These are phyloP conservation scores for Penicillium bialowiezense DNA, from an alignment of 495 filamentous ascomycete genomes.

Conservation along the genomic window DNA sequence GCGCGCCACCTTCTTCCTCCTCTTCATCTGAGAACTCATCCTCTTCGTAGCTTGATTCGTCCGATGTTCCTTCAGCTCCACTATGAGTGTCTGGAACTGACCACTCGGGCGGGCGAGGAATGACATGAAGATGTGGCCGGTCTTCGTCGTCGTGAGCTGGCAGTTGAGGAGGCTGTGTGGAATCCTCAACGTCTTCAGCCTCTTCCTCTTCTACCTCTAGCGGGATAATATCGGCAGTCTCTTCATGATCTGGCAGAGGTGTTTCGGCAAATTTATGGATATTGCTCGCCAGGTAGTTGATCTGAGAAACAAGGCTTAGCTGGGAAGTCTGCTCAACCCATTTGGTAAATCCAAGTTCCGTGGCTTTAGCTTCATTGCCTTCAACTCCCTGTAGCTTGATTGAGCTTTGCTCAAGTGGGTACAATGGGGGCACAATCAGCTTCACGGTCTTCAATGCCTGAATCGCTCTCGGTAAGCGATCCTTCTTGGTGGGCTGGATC, in stretches of 20 bases:
- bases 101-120: conserved; percentile 86
- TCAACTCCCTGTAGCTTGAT: conserved; percentile 64
- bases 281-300: conserved; percentile 77
- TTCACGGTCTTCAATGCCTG: conserved; percentile 62
- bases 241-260: conserved; percentile 24
- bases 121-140: conserved; percentile 67
- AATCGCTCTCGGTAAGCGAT: conserved; percentile 60
- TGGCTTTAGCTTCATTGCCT: conserved; percentile 53
- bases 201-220: background rate
- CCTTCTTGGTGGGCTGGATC: conserved; percentile 62
- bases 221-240: background rate
- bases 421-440: conserved; percentile 68
- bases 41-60: conserved; percentile 34
- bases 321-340: conserved; percentile 56
- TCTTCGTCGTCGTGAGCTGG: conserved; percentile 30
- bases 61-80: conserved; percentile 30
- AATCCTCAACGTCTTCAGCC: conserved; percentile 1
- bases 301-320: conserved; percentile 65
- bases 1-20: conserved; percentile 45
- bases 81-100: conserved; percentile 39
- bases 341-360: conserved; percentile 64
- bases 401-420: conserved; percentile 67
- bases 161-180: conserved; percentile 11
- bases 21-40: conserved; percentile 37
- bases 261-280: conserved; percentile 66